These are phyloP conservation scores for Phellopilus nigrolimitatus DNA, from an alignment of 1,284 basidiomycete species.

Conservation along the genomic window DNA sequence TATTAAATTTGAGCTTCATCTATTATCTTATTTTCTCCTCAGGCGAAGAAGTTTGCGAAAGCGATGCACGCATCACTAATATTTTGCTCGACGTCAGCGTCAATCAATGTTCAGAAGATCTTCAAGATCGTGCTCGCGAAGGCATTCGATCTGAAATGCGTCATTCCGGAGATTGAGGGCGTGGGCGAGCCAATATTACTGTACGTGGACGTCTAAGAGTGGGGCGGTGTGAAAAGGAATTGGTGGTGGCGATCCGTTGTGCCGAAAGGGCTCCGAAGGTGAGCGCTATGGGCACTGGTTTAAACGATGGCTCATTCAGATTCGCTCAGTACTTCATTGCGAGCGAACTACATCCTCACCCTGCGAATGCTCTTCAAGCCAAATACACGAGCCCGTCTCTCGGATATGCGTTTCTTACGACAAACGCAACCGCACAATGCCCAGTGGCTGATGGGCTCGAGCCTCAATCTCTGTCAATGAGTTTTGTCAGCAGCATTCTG, in stretches of 20 bases:
- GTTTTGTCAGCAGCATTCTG: too few species aligned
- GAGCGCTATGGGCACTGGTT: neutral
- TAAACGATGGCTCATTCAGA: neutral
- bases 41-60: constrained; percentile 94
- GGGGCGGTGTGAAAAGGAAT: neutral
- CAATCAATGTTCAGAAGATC: constrained; percentile 99
- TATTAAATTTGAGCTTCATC: neutral
- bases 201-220: constrained; percentile 78
- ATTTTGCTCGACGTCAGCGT: constrained; percentile 96
- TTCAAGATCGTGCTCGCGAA: constrained; percentile 95
- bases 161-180: constrained; percentile 94
- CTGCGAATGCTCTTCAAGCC: neutral
- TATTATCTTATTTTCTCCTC: constrained; percentile 7
- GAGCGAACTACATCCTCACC: neutral
- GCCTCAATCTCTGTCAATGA: too few species aligned
- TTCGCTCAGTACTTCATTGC: neutral
- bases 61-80: constrained; percentile 99
- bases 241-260: neutral
- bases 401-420: neutral
- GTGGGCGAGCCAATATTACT: constrained; percentile 90
- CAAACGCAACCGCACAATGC: neutral
- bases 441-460: too few species aligned
- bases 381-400: neutral
- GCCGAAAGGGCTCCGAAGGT: neutral
- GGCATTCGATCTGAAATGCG: constrained; percentile 89